Conservation (phyloP, 805 yeast species). For the Candida adriatica region DNA sequence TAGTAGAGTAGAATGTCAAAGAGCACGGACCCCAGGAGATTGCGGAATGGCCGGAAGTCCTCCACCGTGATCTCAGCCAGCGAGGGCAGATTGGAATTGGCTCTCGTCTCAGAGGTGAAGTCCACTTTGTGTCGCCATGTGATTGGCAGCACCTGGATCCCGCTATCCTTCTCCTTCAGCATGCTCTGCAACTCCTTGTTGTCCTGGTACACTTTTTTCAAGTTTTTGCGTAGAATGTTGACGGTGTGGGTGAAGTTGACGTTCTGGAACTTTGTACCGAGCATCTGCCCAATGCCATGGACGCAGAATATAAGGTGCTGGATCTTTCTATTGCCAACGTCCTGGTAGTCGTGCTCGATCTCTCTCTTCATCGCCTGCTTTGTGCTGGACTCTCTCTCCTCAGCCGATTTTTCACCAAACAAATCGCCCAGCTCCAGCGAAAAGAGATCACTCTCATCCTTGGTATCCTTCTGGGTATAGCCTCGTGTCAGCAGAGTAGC, state of each 20-base stretch:
- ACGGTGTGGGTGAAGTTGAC: constrained; percentile 85
- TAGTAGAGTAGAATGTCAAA: constrained; percentile 76
- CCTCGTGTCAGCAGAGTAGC: constrained; percentile 48
- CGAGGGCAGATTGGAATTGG: constrained; percentile 46
- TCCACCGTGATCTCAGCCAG: constrained; percentile 68
- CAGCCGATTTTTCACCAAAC: constrained; percentile 17
- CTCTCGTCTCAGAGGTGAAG: constrained; percentile 44
- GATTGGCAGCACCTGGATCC: constrained; percentile 79
- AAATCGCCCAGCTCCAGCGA: constrained; percentile 18
- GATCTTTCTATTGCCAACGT: constrained; percentile 43
- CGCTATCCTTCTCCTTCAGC: constrained; percentile 28
- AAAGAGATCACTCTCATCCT: constrained; percentile 10
- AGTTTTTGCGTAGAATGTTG: constrained; percentile 47
- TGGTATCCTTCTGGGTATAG: constrained; percentile 20
- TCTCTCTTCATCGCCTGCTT: constrained; percentile 44
- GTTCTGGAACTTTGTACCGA: constrained; percentile 71
- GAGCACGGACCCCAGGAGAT: constrained; percentile 78
- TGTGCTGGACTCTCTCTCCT: constrained; percentile 24
- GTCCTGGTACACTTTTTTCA: constrained; percentile 44
- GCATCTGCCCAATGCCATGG: constrained; percentile 91
- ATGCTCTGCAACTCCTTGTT: constrained; percentile 29
- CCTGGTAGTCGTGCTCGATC: constrained; percentile 39
- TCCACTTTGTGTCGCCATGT: constrained; percentile 82
- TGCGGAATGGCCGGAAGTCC: constrained; percentile 71
- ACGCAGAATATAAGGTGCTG: constrained; percentile 77